Evolutionary conservation across 441 rosid genomes (phyloP).

Genomic region (Eutrema salsugineum): DNA sequence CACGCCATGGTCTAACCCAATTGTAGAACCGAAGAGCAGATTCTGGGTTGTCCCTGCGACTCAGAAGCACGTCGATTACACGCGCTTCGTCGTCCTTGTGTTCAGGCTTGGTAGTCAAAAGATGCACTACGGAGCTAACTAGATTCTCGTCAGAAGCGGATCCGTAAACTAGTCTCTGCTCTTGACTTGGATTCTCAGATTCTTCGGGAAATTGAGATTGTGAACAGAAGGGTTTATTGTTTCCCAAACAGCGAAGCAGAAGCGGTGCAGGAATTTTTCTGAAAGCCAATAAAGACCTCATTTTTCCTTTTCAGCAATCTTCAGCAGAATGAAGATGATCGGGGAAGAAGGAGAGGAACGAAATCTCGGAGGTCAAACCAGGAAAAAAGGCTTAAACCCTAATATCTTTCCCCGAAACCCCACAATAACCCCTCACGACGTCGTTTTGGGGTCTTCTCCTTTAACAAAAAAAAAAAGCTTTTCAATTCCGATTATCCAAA

Average conservation of each 20-base stretch:
- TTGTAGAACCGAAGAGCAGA: constrained; percentile 42
- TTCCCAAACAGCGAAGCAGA: constrained; percentile 26
- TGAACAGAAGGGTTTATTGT: constrained; percentile 39
- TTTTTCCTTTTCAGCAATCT: background rate
- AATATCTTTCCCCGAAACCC: background rate
- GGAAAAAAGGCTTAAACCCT: constrained; percentile 17
- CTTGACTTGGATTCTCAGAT: constrained; percentile 25
- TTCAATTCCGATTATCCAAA: background rate
- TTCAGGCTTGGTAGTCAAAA: background rate
- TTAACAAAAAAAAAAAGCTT: background rate
- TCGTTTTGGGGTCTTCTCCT: background rate
- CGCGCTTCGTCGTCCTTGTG: constrained; percentile 13
- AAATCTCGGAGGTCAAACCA: background rate
- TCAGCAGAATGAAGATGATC: constrained; percentile 12
- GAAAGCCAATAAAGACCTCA: constrained; percentile 35
- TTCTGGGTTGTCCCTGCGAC: constrained; percentile 33
- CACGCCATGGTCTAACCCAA: constrained; percentile 31
- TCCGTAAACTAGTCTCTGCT: constrained; percentile 10
- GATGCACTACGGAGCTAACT: background rate
- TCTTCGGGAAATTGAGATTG: constrained; percentile 26
- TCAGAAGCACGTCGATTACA: constrained; percentile 39
- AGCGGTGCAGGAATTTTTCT: constrained; percentile 12
- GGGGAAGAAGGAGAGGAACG: background rate
- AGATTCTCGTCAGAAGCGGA: background rate
- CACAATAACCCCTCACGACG: background rate